These are phyloP conservation scores for Chaetomiaceae sp. DNA, from an alignment of 2,329 filamentous ascomycete genomes.

Conservation along the genomic window DNA sequence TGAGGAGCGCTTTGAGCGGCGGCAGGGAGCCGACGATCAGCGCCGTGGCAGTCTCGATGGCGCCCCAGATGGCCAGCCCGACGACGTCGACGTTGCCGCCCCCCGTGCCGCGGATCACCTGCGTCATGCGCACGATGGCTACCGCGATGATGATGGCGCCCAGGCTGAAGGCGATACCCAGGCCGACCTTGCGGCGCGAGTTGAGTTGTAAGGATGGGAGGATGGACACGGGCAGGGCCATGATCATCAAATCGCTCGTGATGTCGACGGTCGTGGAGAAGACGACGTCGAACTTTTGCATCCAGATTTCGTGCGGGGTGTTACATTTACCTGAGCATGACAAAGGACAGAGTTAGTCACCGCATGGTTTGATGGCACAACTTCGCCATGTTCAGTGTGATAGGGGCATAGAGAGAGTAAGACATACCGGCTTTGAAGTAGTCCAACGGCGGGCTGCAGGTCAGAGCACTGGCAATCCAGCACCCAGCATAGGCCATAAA, in stretches of 20 bases:
- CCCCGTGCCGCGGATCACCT: not conserved
- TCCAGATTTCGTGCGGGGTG: conserved; percentile 5
- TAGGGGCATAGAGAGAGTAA: no score
- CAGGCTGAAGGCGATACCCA: conserved; percentile 11
- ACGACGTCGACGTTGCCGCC: conserved; percentile 5
- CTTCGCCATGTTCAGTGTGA: no score
- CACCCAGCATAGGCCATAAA: conserved; percentile 7
- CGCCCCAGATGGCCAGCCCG: conserved; percentile 13
- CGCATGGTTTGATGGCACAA: no score
- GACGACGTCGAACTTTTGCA: conserved; percentile 5
- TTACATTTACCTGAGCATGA: not conserved
- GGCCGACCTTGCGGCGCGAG: conserved; percentile 6
- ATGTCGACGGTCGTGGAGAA: conserved; percentile 10
- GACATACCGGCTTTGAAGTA: conserved; percentile 10
- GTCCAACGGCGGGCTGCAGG: conserved; percentile 3
- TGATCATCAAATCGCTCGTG: conserved; percentile 11
- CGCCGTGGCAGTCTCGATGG: conserved; percentile 4
- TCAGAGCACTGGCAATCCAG: not conserved
- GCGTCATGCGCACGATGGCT: conserved; percentile 10
- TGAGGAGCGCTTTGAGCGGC: conserved; percentile 7
- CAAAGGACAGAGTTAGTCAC: not conserved
- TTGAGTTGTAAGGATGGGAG: conserved; percentile 10
- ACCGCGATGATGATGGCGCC: conserved; percentile 11
- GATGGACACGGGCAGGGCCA: conserved; percentile 10
- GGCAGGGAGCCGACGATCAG: conserved; percentile 9